Evolutionary conservation across 2,329 filamentous ascomycete species (phyloP).

Genomic region (Thermothelomyces thermophilus): DNA sequence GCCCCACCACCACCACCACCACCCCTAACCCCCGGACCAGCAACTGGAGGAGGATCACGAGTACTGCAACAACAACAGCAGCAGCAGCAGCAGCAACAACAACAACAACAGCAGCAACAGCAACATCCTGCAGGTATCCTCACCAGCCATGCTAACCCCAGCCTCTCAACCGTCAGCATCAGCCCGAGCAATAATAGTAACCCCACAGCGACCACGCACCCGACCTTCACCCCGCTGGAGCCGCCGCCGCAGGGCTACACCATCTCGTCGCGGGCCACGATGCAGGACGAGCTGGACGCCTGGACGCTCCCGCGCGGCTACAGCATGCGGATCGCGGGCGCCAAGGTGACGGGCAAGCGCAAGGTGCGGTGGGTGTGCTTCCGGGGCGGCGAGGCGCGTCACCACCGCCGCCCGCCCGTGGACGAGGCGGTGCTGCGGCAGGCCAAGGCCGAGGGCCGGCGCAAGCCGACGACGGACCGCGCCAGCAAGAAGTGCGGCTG

Average conservation of each 20-base stretch:
- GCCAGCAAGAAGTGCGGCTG: constrained; percentile 34
- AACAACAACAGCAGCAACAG: not conserved
- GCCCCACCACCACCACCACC: constrained; percentile 4
- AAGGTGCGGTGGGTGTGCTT: constrained; percentile 36
- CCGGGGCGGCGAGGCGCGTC: constrained; percentile 32
- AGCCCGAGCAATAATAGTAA: constrained; percentile 4
- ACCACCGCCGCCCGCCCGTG: constrained; percentile 24
- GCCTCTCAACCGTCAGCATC: constrained; percentile 16
- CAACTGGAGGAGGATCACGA: too few relatives aligned
- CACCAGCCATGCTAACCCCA: constrained; percentile 13
- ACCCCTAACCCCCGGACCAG: not conserved
- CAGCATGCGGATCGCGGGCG: constrained; percentile 35
- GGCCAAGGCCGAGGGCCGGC: constrained; percentile 27
- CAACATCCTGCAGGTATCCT: not conserved
- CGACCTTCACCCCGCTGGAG: constrained; percentile 24
- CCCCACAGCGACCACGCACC: not conserved
- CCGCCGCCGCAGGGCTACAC: constrained; percentile 31
- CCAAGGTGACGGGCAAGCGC: constrained; percentile 32
- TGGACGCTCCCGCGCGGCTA: constrained; percentile 34
- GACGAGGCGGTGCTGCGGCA: constrained; percentile 23
- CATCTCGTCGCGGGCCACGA: constrained; percentile 29
- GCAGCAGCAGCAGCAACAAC: not conserved
- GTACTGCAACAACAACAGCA: not conserved
- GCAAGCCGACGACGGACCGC: constrained; percentile 32
- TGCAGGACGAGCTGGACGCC: constrained; percentile 33